Percentiles rank a stretch among this genome's conserved stretches.
These are phyloP conservation scores for Sporobolomyces phaffii DNA, from an alignment of 768 basidiomycete genomes.

Conservation along the genomic window DNA sequence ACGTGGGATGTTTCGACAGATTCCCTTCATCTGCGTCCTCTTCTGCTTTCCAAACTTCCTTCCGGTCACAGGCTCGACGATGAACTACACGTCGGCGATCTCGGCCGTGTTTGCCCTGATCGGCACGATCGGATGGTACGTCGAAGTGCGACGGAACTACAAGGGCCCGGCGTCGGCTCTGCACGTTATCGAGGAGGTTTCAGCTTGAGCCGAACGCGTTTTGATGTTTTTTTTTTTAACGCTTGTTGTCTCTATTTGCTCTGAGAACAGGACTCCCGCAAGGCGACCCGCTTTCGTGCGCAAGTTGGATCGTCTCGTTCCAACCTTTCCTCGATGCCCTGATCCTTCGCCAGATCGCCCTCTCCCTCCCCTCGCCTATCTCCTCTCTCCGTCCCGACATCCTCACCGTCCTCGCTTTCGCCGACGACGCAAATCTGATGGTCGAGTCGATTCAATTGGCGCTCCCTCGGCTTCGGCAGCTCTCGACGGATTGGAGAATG, in stretches of 20 bases:
- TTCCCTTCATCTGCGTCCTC: slow-evolving; percentile 24
- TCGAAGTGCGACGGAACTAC: slow-evolving; percentile 13
- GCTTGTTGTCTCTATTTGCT: background rate
- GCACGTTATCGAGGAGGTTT: background rate
- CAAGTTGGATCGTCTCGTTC: too few relatives aligned
- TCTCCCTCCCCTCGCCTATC: too few relatives aligned
- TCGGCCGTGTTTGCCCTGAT: slow-evolving; percentile 1
- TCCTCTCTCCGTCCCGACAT: too few relatives aligned
- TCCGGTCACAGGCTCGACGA: slow-evolving; percentile 1
- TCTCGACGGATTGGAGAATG: too few relatives aligned
- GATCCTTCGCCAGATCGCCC: too few relatives aligned
- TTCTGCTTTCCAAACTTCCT: slow-evolving; percentile 25
- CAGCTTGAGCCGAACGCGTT: background rate
- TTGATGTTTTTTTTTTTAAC: background rate
- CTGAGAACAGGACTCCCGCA: too few relatives aligned
- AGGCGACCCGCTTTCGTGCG: too few relatives aligned
- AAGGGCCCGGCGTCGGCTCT: slow-evolving; percentile 7
- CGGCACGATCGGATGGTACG: slow-evolving; percentile 16
- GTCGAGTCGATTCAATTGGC: too few relatives aligned
- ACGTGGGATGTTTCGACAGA: background rate
- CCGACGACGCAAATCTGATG: too few relatives aligned
- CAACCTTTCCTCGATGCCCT: too few relatives aligned
- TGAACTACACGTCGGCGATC: slow-evolving; percentile 21
- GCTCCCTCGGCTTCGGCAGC: too few relatives aligned
- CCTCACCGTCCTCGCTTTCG: too few relatives aligned